phyloP scores from a whole-genome alignment of 2,329 filamentous ascomycete species.

The Stachybotrys chlorohalonatus region DNA sequence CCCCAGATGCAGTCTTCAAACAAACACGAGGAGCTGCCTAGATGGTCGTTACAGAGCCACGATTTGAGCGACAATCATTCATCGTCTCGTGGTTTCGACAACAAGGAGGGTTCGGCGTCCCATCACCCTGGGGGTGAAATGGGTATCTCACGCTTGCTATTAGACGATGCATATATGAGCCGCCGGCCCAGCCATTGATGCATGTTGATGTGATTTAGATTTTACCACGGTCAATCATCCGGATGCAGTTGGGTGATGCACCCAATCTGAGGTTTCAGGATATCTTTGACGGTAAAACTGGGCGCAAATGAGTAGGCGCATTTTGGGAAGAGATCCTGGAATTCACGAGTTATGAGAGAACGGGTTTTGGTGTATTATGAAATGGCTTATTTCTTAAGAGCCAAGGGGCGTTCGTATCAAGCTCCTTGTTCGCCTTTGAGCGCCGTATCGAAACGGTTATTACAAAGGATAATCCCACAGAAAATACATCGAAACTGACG shows the following conservation, averaged over 20 bases:
- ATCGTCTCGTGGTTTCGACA: constrained; percentile 28
- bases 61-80: constrained; percentile 19
- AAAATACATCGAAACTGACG: too few relatives aligned
- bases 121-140: constrained; percentile 44
- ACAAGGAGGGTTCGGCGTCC: constrained; percentile 29
- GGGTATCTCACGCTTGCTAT: constrained; percentile 51
- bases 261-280: neutral
- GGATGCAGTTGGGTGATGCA: neutral
- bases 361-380: neutral
- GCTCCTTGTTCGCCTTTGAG: too few relatives aligned
- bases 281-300: neutral
- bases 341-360: neutral
- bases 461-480: too few relatives aligned
- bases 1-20: constrained; percentile 28
- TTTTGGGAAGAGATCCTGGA: neutral
- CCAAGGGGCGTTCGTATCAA: too few relatives aligned
- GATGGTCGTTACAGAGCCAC: constrained; percentile 29
- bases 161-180: constrained; percentile 37
- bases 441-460: too few relatives aligned
- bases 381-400: neutral
- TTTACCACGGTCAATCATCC: too few relatives aligned
- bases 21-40: constrained; percentile 38
- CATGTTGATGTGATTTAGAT: neutral
- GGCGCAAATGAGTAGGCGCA: neutral
- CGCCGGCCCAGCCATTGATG: neutral